Percentiles rank a stretch among this genome's conserved stretches.
Evolutionary conservation across 2,329 filamentous ascomycete species (phyloP).

Genomic region (Fusarium sp.): DNA sequence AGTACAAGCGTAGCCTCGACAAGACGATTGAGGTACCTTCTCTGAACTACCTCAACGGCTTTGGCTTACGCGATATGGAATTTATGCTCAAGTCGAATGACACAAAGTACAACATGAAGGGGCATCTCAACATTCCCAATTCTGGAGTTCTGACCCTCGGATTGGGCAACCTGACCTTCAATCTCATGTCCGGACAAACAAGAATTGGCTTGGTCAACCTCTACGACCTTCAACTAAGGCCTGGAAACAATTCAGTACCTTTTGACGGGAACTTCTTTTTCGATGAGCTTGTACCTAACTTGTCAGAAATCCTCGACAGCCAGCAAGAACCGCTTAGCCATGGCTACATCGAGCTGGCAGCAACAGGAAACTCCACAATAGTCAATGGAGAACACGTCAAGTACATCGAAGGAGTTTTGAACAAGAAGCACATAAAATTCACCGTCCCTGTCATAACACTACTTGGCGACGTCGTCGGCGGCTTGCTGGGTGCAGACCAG

Average conservation of each 20-base stretch:
- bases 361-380: conserved; percentile 54
- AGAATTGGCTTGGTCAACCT: conserved; percentile 52
- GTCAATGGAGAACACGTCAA: conserved; percentile 55
- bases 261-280: conserved; percentile 56
- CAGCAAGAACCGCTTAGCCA: conserved; percentile 50
- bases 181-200: conserved; percentile 53
- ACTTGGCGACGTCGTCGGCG: conserved; percentile 50
- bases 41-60: conserved; percentile 53
- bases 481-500: conserved; percentile 45
- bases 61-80: conserved; percentile 51
- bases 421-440: conserved; percentile 50
- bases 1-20: conserved; percentile 50
- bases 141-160: conserved; percentile 55
- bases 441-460: conserved; percentile 52
- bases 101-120: conserved; percentile 55
- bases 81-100: conserved; percentile 51
- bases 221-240: conserved; percentile 52
- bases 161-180: conserved; percentile 59
- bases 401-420: conserved; percentile 57
- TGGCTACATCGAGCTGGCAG: conserved; percentile 54
- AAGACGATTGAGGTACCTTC: conserved; percentile 55
- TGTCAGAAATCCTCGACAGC: conserved; percentile 51
- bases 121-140: conserved; percentile 57
- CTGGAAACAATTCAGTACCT: conserved; percentile 54
- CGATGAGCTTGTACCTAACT: conserved; percentile 53